Evolutionary conservation across 129 eudicot genomes (phyloP).

Genomic region (Flaveria trinervia): DNA sequence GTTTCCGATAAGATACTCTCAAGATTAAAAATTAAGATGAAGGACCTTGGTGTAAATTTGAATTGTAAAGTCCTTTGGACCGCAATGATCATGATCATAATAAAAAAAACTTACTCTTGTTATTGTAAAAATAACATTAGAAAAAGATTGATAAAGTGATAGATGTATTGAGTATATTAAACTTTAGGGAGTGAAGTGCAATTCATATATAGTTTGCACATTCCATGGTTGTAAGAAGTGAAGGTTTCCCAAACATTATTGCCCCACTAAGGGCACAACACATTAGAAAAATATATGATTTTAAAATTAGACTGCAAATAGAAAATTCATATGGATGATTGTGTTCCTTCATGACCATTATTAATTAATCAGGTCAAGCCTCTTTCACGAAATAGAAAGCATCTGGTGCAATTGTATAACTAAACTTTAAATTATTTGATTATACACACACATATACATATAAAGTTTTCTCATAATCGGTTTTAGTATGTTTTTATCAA

Average conservation of each 20-base stretch:
- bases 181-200: constrained; percentile 31
- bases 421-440: neutral
- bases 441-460: too few species aligned
- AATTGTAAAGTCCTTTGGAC: constrained; percentile 7
- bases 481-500: neutral
- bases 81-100: neutral
- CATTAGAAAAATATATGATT: neutral
- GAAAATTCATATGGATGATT: constrained; percentile 25
- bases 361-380: constrained; percentile 11
- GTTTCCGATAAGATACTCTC: too few species aligned
- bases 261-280: constrained; percentile 35
- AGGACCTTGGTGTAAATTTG: constrained; percentile 24
- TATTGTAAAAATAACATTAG: neutral
- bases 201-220: constrained; percentile 28
- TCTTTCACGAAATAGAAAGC: constrained; percentile 7
- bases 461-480: neutral
- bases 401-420: neutral
- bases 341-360: constrained; percentile 6
- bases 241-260: constrained; percentile 32
- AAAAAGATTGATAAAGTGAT: constrained; percentile 18
- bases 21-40: neutral
- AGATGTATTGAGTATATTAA: neutral
- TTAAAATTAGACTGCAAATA: neutral
- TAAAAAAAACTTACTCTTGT: neutral
- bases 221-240: constrained; percentile 31